A percentile compares a stretch with the other conserved stretches of the same genome.
phyloP scores from a whole-genome alignment of 257 asterid genomes.

The Agastache rugosa region DNA sequence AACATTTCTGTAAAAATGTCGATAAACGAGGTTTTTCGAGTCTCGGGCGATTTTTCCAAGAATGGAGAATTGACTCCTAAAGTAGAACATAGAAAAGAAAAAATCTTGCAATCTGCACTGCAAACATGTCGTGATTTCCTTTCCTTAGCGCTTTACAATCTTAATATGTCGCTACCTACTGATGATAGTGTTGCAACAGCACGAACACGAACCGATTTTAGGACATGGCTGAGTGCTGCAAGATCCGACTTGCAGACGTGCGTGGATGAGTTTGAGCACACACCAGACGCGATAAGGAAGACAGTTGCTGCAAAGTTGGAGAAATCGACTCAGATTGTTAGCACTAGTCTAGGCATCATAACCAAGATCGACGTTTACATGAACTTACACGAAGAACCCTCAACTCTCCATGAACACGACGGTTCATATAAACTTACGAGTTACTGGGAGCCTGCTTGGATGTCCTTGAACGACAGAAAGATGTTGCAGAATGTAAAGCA shows the following conservation, averaged over 20 bases:
- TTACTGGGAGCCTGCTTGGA: background rate
- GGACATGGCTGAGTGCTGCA: constrained; percentile 39
- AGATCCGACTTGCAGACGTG: constrained; percentile 29
- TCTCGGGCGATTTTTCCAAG: constrained; percentile 9
- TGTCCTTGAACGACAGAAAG: background rate
- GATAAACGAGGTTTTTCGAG: constrained; percentile 29
- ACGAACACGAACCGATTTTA: constrained; percentile 4
- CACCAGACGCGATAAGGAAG: background rate
- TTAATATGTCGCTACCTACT: constrained; percentile 15
- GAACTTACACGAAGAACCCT: background rate
- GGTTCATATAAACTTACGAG: background rate
- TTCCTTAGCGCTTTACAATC: constrained; percentile 35
- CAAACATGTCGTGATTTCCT: constrained; percentile 35
- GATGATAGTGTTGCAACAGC: background rate
- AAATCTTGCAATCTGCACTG: constrained; percentile 7
- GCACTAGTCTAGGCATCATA: constrained; percentile 38
- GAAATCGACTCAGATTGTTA: constrained; percentile 24
- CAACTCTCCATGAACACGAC: background rate
- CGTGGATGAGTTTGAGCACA: constrained; percentile 28
- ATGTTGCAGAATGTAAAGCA: background rate
- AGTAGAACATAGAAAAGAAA: background rate
- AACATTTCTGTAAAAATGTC: constrained; percentile 29
- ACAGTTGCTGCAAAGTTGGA: constrained; percentile 7
- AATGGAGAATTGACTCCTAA: constrained; percentile 7
- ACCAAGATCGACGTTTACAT: constrained; percentile 5